These are phyloP conservation scores for Nematodospora anomalae DNA, from an alignment of 1,139 yeast species.

Conservation along the genomic window DNA sequence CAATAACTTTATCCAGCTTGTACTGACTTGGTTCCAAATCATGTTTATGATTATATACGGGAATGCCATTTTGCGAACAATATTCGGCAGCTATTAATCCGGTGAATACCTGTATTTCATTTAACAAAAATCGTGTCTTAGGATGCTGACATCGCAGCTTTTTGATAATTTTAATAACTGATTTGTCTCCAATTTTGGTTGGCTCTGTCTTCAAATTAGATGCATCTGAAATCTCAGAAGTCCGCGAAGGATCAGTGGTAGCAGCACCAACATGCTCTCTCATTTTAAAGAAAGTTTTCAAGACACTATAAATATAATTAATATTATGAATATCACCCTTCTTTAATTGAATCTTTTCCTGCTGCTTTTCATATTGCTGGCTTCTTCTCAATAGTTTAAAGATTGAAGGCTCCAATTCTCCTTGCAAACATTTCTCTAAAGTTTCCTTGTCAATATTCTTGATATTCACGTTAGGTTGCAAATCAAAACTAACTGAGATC, in stretches of 20 bases:
- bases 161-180: neutral
- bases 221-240: conserved; percentile 1
- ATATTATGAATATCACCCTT: conserved; percentile 34
- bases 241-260: neutral
- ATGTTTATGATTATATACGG: conserved; percentile 27
- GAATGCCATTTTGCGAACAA: conserved; percentile 26
- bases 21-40: conserved; percentile 13
- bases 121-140: conserved; percentile 23
- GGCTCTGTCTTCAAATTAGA: conserved; percentile 3
- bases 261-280: conserved; percentile 36
- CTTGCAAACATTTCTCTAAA: conserved; percentile 31
- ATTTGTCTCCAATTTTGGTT: neutral
- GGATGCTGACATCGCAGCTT: conserved; percentile 2
- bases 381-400: conserved; percentile 28
- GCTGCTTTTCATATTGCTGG: neutral
- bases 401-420: conserved; percentile 28
- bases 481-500: conserved; percentile 31
- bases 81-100: conserved; percentile 27
- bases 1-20: conserved; percentile 24
- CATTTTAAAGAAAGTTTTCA: conserved; percentile 33
- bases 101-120: conserved; percentile 29
- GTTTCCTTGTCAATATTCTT: conserved; percentile 21
- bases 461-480: conserved; percentile 23
- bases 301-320: conserved; percentile 31
- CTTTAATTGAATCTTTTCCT: conserved; percentile 12